Percentiles rank a stretch among this genome's conserved stretches.
Conservation (phyloP, 345 rosid species). For the Crucihimalaya himalaica region DNA sequence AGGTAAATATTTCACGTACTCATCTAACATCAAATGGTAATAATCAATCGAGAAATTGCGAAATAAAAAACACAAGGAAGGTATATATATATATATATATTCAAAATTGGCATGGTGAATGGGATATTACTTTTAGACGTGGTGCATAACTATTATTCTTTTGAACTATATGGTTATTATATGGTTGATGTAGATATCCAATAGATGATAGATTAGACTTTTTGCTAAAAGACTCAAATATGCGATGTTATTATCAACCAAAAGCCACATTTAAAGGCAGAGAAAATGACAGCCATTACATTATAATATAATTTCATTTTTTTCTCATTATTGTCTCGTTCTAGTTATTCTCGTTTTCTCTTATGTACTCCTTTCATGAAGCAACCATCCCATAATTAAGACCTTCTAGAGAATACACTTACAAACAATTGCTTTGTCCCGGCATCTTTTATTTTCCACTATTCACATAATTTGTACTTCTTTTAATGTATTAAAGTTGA, state of each 20-base stretch:
- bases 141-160: slow-evolving; percentile 27
- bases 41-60: neutral
- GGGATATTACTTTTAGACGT: slow-evolving; percentile 31
- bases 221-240: slow-evolving; percentile 39
- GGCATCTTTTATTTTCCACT: neutral
- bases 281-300: slow-evolving; percentile 43
- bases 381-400: slow-evolving; percentile 11
- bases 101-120: neutral
- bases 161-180: slow-evolving; percentile 26
- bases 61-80: neutral
- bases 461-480: neutral
- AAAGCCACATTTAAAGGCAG: slow-evolving; percentile 45
- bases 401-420: slow-evolving; percentile 24
- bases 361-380: slow-evolving; percentile 29
- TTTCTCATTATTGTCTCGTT: slow-evolving; percentile 23
- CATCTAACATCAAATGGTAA: neutral
- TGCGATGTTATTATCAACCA: slow-evolving; percentile 42
- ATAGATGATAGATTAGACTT: slow-evolving; percentile 27
- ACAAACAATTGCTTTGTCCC: neutral
- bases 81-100: too few relatives aligned
- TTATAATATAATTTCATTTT: slow-evolving; percentile 20
- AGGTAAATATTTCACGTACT: neutral
- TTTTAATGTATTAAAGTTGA: neutral
- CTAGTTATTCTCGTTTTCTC: slow-evolving; percentile 25
- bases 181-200: slow-evolving; percentile 39